Evolutionary conservation across 2,329 filamentous ascomycete genomes (phyloP).

Genomic region (Exophiala oligosperma): DNA sequence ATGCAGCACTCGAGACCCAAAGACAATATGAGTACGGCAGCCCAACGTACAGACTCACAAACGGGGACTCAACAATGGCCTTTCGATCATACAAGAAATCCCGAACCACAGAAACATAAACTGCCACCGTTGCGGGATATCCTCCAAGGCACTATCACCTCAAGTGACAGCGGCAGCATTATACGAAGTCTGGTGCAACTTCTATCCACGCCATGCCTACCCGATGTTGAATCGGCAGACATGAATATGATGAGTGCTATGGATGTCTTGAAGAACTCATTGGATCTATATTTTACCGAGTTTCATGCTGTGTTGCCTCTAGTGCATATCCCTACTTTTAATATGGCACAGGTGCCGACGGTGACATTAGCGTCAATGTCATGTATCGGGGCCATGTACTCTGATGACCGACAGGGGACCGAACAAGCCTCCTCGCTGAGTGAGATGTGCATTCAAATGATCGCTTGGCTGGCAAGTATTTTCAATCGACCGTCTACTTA

Average conservation of each 20-base stretch:
- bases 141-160: constrained; percentile 18
- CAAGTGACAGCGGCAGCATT: constrained; percentile 12
- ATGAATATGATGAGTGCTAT: constrained; percentile 17
- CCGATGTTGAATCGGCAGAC: constrained; percentile 16
- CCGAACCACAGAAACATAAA: constrained; percentile 14
- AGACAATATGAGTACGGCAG: not conserved
- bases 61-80: constrained; percentile 18
- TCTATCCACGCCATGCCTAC: constrained; percentile 14
- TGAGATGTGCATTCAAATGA: constrained; percentile 24
- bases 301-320: constrained; percentile 21
- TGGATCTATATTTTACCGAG: constrained; percentile 22
- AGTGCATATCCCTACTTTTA: constrained; percentile 20
- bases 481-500: not conserved
- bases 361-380: constrained; percentile 23
- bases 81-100: constrained; percentile 22
- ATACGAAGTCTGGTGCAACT: constrained; percentile 18
- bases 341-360: constrained; percentile 18
- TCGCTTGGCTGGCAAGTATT: constrained; percentile 19
- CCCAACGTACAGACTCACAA: constrained; percentile 8
- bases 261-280: constrained; percentile 18
- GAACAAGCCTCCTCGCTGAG: constrained; percentile 20
- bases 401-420: constrained; percentile 19
- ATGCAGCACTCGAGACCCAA: constrained; percentile 6
- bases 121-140: constrained; percentile 22
- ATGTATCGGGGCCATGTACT: constrained; percentile 24